Conservation (phyloP, 2,329 filamentous ascomycete species). For the Beauveria brongniartii region DNA sequence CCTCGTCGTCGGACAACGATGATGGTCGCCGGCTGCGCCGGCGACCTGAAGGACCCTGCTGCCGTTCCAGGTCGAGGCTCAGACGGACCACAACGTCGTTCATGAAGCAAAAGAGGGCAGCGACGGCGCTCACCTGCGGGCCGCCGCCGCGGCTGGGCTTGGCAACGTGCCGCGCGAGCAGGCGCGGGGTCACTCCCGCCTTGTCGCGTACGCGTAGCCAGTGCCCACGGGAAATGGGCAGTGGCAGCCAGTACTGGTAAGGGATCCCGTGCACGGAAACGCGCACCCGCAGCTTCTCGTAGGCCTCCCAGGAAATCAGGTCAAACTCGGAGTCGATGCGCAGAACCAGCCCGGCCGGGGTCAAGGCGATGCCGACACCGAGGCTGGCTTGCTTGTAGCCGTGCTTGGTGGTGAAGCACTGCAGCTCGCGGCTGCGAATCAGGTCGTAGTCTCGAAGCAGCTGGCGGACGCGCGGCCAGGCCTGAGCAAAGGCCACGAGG, state of each 20-base stretch:
- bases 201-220: slow-evolving; percentile 30
- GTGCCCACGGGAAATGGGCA: slow-evolving; percentile 37
- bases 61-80: slow-evolving; percentile 22
- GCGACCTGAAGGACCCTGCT: neutral
- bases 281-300: slow-evolving; percentile 25
- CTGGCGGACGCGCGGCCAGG: slow-evolving; percentile 26
- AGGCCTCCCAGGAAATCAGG: slow-evolving; percentile 35
- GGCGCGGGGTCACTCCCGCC: slow-evolving; percentile 11
- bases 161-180: neutral
- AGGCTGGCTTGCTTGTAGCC: slow-evolving; percentile 29
- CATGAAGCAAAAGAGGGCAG: slow-evolving; percentile 38
- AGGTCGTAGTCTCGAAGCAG: slow-evolving; percentile 28
- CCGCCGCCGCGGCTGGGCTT: neutral
- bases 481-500: slow-evolving; percentile 27
- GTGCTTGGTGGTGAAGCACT: slow-evolving; percentile 39
- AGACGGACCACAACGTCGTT: slow-evolving; percentile 42
- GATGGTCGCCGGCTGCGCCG: neutral
- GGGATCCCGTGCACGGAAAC: slow-evolving; percentile 32
- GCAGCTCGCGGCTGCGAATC: slow-evolving; percentile 34
- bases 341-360: slow-evolving; percentile 20
- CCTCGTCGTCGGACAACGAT: neutral
- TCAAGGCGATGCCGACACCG: slow-evolving; percentile 29
- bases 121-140: neutral
- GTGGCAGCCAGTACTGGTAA: slow-evolving; percentile 37
- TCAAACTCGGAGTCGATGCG: slow-evolving; percentile 40